Conservation (phyloP, 2,329 filamentous ascomycete species). For the Cladosporium velox region DNA sequence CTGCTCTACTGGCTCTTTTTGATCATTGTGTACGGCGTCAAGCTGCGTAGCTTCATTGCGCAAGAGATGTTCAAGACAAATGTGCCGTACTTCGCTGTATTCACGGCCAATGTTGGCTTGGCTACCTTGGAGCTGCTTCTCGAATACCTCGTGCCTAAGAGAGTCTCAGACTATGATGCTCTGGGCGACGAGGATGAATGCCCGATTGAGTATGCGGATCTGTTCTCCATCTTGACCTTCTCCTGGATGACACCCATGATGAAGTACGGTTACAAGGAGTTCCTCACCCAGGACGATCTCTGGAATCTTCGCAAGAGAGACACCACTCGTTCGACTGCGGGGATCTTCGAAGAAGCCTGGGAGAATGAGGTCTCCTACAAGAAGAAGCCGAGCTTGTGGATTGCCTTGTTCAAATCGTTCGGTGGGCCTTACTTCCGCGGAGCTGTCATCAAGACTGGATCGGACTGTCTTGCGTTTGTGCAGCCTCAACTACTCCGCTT, state of each 20-base stretch:
- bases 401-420: constrained; percentile 80
- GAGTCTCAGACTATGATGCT: constrained; percentile 67
- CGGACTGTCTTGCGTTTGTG: constrained; percentile 81
- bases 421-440: constrained; percentile 81
- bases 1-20: constrained; percentile 92
- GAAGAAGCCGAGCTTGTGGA: constrained; percentile 78
- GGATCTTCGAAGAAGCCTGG: constrained; percentile 75
- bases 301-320: constrained; percentile 87
- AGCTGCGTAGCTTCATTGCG: constrained; percentile 81
- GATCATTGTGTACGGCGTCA: constrained; percentile 74
- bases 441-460: constrained; percentile 82
- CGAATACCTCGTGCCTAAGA: constrained; percentile 87
- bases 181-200: constrained; percentile 70
- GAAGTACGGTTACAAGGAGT: constrained; percentile 90
- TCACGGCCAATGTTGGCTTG: constrained; percentile 71
- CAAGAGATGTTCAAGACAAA: constrained; percentile 69
- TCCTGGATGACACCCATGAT: constrained; percentile 99
- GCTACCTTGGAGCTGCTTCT: constrained; percentile 70
- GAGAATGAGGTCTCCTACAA: constrained; percentile 69
- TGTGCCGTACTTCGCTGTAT: constrained; percentile 74
- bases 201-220: constrained; percentile 84
- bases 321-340: constrained; percentile 72
- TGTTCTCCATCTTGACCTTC: constrained; percentile 93
- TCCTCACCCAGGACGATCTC: constrained; percentile 88
- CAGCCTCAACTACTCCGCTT: constrained; percentile 88